Evolutionary conservation across 257 asterid genomes (phyloP).

Genomic region (Ballota nigra): DNA sequence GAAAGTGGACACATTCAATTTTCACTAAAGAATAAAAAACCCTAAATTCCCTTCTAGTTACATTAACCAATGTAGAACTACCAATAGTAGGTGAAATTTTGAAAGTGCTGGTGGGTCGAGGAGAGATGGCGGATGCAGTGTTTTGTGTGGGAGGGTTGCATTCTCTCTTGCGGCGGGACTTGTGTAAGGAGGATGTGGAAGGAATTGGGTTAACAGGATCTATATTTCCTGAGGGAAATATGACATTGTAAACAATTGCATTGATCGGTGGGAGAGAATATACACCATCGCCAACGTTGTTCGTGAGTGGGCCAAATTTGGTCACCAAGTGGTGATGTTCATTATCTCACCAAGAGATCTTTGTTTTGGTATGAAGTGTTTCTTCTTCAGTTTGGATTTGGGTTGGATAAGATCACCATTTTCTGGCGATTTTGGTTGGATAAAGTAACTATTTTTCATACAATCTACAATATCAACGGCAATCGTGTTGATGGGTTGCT

Average conservation of each 20-base stretch:
- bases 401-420: constrained; percentile 28
- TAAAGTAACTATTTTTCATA: no score
- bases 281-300: not conserved
- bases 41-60: constrained; percentile 31
- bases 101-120: no score
- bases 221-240: constrained; percentile 32
- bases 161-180: not conserved
- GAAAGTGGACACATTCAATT: constrained; percentile 54
- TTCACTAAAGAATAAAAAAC: constrained; percentile 56
- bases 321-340: not conserved
- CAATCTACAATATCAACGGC: constrained; percentile 27
- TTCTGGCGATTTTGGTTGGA: no score
- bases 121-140: constrained; percentile 18
- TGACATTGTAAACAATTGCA: constrained; percentile 1
- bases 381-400: not conserved
- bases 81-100: constrained; percentile 18
- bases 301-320: not conserved
- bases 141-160: not conserved
- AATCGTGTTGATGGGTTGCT: not conserved
- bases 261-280: constrained; percentile 15
- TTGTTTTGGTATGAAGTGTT: not conserved
- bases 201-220: constrained; percentile 28
- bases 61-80: constrained; percentile 19
- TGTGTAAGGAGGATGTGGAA: constrained; percentile 24
- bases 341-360: not conserved